Conservation (phyloP, 2,329 filamentous ascomycete species). For the Exutisphaerella laricina region DNA sequence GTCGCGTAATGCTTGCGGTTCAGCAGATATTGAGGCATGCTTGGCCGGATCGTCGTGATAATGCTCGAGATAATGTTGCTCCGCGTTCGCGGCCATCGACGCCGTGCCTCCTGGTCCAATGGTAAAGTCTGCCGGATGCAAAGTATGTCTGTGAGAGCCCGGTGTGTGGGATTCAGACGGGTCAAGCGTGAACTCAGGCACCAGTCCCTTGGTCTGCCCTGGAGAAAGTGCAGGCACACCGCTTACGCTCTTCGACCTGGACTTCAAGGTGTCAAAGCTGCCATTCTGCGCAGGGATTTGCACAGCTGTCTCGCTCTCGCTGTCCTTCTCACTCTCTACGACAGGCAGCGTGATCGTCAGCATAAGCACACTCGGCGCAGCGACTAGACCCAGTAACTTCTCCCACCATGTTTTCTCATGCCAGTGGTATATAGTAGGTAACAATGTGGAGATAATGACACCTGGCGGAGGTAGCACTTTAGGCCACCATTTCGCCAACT, state of each 20-base stretch:
- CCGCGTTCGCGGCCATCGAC: conserved; percentile 26
- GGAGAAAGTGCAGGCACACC: conserved; percentile 10
- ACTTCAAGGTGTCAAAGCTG: conserved; percentile 15
- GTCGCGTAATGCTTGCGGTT: conserved; percentile 11
- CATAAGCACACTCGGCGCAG: conserved; percentile 84
- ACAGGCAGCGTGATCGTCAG: conserved; percentile 88
- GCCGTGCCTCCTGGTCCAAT: conserved; percentile 33
- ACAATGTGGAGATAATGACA: conserved; percentile 66
- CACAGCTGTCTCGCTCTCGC: conserved; percentile 2
- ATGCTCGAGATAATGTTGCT: conserved; percentile 27
- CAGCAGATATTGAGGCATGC: conserved; percentile 6
- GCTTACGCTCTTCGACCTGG: conserved; percentile 14
- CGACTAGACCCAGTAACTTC: conserved; percentile 71
- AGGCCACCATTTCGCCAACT: conserved; percentile 69
- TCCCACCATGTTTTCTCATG: conserved; percentile 76
- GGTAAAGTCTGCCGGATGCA: conserved; percentile 18
- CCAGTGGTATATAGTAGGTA: conserved; percentile 84
- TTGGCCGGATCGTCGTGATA: conserved; percentile 10
- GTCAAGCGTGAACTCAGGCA: conserved; percentile 14
- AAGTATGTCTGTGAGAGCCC: conserved; percentile 8
- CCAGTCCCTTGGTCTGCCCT: conserved; percentile 14
- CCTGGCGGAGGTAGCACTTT: conserved; percentile 65
- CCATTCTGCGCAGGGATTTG: conserved; percentile 11
- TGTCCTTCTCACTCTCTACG: conserved; percentile 61
- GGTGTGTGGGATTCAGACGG: conserved; percentile 12